Base-by-base conservation (phyloP, 179 eudicot genomes). In the Carnegiea gigantea region DNA sequence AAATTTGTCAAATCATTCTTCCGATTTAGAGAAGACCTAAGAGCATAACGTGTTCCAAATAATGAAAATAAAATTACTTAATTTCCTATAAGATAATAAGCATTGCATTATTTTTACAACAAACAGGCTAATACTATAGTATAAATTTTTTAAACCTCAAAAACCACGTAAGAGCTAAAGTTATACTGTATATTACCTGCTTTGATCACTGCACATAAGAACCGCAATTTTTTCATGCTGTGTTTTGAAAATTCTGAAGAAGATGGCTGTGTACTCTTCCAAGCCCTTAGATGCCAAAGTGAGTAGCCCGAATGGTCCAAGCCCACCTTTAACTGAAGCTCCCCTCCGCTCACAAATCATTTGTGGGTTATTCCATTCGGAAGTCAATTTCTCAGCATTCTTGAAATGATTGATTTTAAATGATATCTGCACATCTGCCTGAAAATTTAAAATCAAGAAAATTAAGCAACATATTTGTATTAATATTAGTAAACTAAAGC, bases 151-250 rank as follows among this genome's bases (percentile, higher is more conserved):
- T 30, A 30, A 30, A 30, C 33, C 33, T 30, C 33, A 30, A 30
- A 30, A 30, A 30, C 33, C 36, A 33, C 3, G 3, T 1, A 33
- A 33, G 2, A 33, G 36, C 36, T 33, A 33, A 33, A 33, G 1
- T 33, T 33, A 33, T 33, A 33, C 36, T 33, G 1, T 33, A 33
- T 33, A 68, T 80, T 14, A 93, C 97, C 90, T 90, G 78, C 86
- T 86, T 71, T 92, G 94, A 79, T 95, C 98, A 77, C 96, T 90
- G 73, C 97, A 95, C 93, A 95, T 84, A 28, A 95, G 89, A 30
- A 90, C 93, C 12, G 79, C 73, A 77, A 84, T 78, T 57, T 91
- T 85, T 13, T 91, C 85, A 83, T 87, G 60, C n/a, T 71, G 6
- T 13, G 43, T 85, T 79, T 87, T 92, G 78, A 93, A 93, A 72